Evolutionary conservation across 495 filamentous ascomycete genomes (phyloP), one percentile per base, ranked within the genome.

Genomic region (Tetracladium setigerum): DNA sequence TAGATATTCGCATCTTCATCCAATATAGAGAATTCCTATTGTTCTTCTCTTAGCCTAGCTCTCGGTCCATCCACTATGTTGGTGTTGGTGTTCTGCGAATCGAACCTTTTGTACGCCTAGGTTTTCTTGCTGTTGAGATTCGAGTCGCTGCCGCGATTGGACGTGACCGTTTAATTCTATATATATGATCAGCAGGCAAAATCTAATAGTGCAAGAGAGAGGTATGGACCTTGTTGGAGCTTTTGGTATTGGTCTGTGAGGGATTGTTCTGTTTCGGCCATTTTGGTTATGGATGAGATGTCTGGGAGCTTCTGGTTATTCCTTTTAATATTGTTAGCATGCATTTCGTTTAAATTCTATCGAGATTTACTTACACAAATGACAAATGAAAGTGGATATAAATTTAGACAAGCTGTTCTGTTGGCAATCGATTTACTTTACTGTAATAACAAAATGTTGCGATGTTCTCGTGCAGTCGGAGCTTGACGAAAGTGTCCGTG

Each of bases 101-200:
- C 37, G 15, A 47, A 87, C 86, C 65, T 86, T 86, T 62, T 95
- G 82, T 1, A 98, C 92, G 17, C 82, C 81, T 40, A 81, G 67
- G 63, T 96, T 97, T 63, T 98, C 92, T 61, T 95, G 85, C 54
- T 85, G 81, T 65, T 98, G 92, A 19, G 87, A 87, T 63, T 96
- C 91, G 35, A 98, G 82, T 64, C 84, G 90, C 66, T 98, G 89
- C 36, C 88, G 80, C n/a, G 91, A 82, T 15, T 81, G 71, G 37
- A 97, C 74, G 17, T 78, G 66, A 37, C 75, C 71, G 64, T 84
- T 82, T 41, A 97, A 76, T 50, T 97, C 92, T 94, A 54, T n/a
- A 16, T 13, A 41, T 18, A 22, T 24, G 30, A 27, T 43, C n/a
- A 52, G 15, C n/a, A 19, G 38, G 13, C 5, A 1, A 19, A 19